A percentile compares a stretch with the other conserved stretches of the same genome.
Evolutionary conservation across 768 basidiomycete species (phyloP).

Genomic region (Amanita phalloides): DNA sequence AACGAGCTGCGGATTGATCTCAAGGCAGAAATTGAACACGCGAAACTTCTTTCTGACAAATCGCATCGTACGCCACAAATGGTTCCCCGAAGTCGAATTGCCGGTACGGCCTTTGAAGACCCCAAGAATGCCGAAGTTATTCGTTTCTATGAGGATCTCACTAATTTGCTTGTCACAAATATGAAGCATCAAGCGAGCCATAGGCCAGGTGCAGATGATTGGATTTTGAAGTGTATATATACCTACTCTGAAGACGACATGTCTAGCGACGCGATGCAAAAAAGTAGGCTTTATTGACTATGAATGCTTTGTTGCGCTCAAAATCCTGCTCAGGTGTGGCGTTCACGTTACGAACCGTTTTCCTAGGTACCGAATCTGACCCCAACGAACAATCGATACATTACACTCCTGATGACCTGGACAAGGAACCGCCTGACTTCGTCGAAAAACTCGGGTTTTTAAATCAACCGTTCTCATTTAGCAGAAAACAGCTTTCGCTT

Average conservation of each 20-base stretch:
- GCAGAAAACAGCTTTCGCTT: constrained; percentile 50
- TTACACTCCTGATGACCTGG: constrained; percentile 55
- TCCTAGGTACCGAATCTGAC: constrained; percentile 20
- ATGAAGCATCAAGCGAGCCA: constrained; percentile 34
- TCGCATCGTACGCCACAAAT: constrained; percentile 31
- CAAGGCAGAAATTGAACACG: constrained; percentile 51
- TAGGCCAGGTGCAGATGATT: constrained; percentile 43
- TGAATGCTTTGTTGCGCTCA: not conserved
- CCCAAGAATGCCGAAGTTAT: constrained; percentile 52
- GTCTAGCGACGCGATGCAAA: constrained; percentile 16
- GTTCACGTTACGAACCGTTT: constrained; percentile 44
- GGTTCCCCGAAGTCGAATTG: constrained; percentile 22
- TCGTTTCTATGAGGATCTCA: constrained; percentile 78
- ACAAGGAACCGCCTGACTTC: constrained; percentile 48
- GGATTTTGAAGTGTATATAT: constrained; percentile 58
- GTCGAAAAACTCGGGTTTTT: constrained; percentile 54
- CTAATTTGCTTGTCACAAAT: constrained; percentile 62
- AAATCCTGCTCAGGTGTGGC: constrained; percentile 36
- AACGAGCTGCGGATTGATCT: constrained; percentile 43
- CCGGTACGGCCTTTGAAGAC: constrained; percentile 31
- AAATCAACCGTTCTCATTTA: constrained; percentile 55
- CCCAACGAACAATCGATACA: constrained; percentile 34
- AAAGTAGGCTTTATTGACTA: constrained; percentile 24
- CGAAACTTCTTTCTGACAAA: constrained; percentile 31
- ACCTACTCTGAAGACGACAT: constrained; percentile 32